Evolutionary conservation across 768 basidiomycete species (phyloP).

Genomic region (Plicaturopsis crispa): DNA sequence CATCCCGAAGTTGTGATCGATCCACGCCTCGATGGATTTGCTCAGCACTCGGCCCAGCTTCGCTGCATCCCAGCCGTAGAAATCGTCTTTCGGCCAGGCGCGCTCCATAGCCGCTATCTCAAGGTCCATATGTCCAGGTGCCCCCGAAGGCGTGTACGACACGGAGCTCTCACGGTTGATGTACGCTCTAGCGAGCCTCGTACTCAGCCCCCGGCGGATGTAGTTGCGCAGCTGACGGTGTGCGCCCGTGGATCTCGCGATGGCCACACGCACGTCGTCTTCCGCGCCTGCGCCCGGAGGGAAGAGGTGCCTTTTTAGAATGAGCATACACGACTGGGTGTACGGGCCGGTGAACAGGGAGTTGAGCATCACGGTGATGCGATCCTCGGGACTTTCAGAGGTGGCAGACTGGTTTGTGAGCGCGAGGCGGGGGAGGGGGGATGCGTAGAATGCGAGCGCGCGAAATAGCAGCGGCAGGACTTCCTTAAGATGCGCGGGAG

Average conservation of each 20-base stretch:
- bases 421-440: slow-evolving; percentile 63
- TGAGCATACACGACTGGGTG: slow-evolving; percentile 53
- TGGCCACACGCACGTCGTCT: slow-evolving; percentile 19
- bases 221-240: slow-evolving; percentile 55
- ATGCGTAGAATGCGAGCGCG: slow-evolving; percentile 53
- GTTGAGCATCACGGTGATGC: slow-evolving; percentile 48
- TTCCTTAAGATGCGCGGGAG: slow-evolving; percentile 40
- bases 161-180: slow-evolving; percentile 46
- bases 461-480: slow-evolving; percentile 75
- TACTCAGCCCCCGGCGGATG: slow-evolving; percentile 52
- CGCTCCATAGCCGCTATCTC: slow-evolving; percentile 61
- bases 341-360: slow-evolving; percentile 60
- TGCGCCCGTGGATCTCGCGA: slow-evolving; percentile 48
- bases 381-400: slow-evolving; percentile 39
- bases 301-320: slow-evolving; percentile 51
- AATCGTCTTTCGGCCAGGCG: slow-evolving; percentile 66
- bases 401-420: slow-evolving; percentile 30
- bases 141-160: slow-evolving; percentile 52
- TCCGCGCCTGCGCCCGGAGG: slow-evolving; percentile 24
- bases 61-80: slow-evolving; percentile 59
- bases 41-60: slow-evolving; percentile 48
- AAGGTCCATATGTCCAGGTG: slow-evolving; percentile 50
- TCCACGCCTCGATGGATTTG: slow-evolving; percentile 54
- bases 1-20: slow-evolving; percentile 19
- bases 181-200: slow-evolving; percentile 60